Percentiles rank a stretch among this genome's conserved stretches.
Conservation (phyloP, 352 stramenopile species). For the Phytophthora tubulina region DNA sequence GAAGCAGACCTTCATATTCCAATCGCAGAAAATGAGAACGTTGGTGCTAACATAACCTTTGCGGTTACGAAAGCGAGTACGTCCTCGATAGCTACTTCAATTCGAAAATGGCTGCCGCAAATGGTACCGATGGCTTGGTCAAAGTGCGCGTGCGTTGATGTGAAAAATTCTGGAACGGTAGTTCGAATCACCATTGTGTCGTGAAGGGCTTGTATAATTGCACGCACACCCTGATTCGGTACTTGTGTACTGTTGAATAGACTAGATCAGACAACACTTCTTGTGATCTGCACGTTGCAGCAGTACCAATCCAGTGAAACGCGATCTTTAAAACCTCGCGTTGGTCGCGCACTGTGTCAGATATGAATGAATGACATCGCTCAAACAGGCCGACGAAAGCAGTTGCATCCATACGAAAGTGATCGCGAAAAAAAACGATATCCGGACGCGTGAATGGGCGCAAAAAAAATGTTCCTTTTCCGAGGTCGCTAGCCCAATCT, state of each 20-base stretch:
- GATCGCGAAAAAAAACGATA: constrained; percentile 10
- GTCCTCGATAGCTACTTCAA: not conserved
- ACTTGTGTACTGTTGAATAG: constrained; percentile 20
- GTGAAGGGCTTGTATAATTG: constrained; percentile 5
- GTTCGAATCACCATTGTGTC: not conserved
- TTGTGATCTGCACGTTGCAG: constrained; percentile 9
- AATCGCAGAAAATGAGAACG: constrained; percentile 9
- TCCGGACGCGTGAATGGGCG: constrained; percentile 1
- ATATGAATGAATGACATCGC: not conserved
- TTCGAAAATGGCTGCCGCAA: constrained; percentile 14
- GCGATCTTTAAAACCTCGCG: constrained; percentile 3
- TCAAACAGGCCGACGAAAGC: not conserved
- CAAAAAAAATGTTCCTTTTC: not conserved
- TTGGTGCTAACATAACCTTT: constrained; percentile 12
- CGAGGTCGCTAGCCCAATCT: not conserved
- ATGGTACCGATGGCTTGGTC: constrained; percentile 16
- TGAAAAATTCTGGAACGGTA: not conserved
- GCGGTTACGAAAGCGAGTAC: constrained; percentile 2
- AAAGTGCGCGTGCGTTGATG: not conserved
- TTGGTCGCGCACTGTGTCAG: not conserved
- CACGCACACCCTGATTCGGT: not conserved
- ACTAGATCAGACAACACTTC: constrained; percentile 9
- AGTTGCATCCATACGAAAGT: constrained; percentile 5
- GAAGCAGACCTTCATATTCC: constrained; percentile 5
- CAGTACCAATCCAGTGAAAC: constrained; percentile 5